These are phyloP conservation scores for Hypoxylon crocopeplum DNA, from an alignment of 495 filamentous ascomycete species.

Conservation along the genomic window DNA sequence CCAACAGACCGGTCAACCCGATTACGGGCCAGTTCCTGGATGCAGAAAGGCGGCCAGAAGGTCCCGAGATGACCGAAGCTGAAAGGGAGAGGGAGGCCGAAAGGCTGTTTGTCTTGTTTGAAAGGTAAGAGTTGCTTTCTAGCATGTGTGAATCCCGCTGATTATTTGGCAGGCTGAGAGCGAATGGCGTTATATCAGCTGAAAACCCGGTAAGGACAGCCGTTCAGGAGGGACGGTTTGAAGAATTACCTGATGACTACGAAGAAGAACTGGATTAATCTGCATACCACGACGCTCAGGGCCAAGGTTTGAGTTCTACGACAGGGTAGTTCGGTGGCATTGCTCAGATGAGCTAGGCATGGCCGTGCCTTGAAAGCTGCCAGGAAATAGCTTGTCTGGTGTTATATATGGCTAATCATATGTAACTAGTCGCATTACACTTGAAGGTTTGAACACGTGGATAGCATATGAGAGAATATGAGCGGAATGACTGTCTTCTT, in stretches of 20 bases:
- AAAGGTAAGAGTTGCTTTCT: slow-evolving; percentile 64
- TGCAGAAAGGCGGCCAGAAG: slow-evolving; percentile 63
- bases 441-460: too few species aligned
- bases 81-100: slow-evolving; percentile 96
- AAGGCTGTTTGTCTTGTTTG: slow-evolving; percentile 91
- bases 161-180: slow-evolving; percentile 67
- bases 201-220: slow-evolving; percentile 86
- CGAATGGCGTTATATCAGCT: slow-evolving; percentile 81
- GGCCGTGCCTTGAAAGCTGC: too few species aligned
- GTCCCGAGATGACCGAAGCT: slow-evolving; percentile 81
- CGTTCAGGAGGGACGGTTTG: slow-evolving; percentile 75
- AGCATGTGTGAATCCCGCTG: neutral
- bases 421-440: too few species aligned
- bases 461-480: too few species aligned
- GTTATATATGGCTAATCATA: too few species aligned
- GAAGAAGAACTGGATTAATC: slow-evolving; percentile 49
- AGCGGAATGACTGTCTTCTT: too few species aligned
- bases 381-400: too few species aligned
- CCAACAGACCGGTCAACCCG: slow-evolving; percentile 68
- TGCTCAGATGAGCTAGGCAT: neutral
- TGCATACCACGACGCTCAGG: neutral
- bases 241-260: slow-evolving; percentile 65
- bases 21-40: slow-evolving; percentile 87
- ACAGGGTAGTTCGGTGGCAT: too few species aligned
- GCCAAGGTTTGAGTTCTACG: too few species aligned